Percentiles rank a stretch among this genome's conserved stretches.
phyloP scores from a whole-genome alignment of 345 rosid genomes.

The Hypericum androsaemum region DNA sequence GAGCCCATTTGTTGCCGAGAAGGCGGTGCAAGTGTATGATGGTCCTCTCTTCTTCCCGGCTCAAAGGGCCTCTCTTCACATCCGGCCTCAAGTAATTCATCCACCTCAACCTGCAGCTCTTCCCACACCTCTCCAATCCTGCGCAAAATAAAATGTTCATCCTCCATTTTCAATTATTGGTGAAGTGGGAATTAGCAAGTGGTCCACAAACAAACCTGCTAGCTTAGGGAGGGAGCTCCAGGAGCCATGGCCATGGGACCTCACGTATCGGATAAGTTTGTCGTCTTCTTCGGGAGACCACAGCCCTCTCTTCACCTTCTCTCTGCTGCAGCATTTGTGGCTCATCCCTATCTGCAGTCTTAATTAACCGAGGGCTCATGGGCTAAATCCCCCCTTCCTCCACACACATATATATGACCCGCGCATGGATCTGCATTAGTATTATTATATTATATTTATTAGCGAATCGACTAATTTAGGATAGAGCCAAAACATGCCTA shows the following conservation, averaged over 20 bases:
- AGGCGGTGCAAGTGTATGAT: constrained; percentile 44
- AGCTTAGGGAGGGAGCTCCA: constrained; percentile 58
- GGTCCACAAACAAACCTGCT: constrained; percentile 26
- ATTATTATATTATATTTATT: too few species aligned
- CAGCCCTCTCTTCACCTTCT: constrained; percentile 57
- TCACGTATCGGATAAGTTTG: constrained; percentile 33
- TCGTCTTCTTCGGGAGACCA: constrained; percentile 73
- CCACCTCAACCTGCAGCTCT: constrained; percentile 62
- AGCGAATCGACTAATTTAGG: too few species aligned
- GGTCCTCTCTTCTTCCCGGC: constrained; percentile 39
- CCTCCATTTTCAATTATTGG: not conserved
- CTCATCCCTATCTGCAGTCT: constrained; percentile 1
- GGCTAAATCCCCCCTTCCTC: too few species aligned
- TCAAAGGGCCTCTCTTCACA: constrained; percentile 46
- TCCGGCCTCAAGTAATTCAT: constrained; percentile 57
- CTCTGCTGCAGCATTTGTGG: constrained; percentile 53
- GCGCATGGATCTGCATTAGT: too few species aligned
- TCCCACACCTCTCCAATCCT: constrained; percentile 61
- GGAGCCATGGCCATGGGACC: constrained; percentile 41
- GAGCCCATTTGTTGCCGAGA: constrained; percentile 59
- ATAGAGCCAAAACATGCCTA: too few species aligned
- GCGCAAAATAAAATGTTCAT: not conserved
- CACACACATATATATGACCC: too few species aligned
- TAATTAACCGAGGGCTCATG: too few species aligned
- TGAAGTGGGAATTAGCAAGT: not conserved